These are phyloP conservation scores for Akebia trifoliata DNA, from an alignment of 164 flowering plant species.

Conservation along the genomic window DNA sequence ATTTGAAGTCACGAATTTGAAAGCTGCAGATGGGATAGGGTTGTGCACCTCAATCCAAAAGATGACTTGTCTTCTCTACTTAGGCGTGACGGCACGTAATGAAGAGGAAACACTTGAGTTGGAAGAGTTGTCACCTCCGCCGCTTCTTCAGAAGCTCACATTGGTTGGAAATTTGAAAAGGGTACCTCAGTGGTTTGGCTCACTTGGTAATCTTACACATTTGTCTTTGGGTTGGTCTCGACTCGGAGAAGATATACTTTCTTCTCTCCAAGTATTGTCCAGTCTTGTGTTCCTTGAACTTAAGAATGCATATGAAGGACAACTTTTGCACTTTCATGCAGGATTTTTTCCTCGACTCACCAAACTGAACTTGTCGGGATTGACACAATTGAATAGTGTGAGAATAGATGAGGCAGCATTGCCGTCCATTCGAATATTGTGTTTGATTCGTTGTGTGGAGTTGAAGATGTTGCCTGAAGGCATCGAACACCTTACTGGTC, in stretches of 20 bases:
- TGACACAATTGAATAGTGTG: constrained; percentile 15
- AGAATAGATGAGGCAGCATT: constrained; percentile 30
- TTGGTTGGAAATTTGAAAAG: constrained; percentile 22
- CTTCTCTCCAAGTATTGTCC: constrained; percentile 20
- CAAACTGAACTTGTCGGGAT: constrained; percentile 20
- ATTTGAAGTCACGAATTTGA: constrained; percentile 26
- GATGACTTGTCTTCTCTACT: constrained; percentile 26
- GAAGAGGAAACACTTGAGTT: constrained; percentile 15
- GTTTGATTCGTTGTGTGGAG: constrained; percentile 18
- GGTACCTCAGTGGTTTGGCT: constrained; percentile 28
- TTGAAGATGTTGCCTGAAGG: constrained; percentile 31
- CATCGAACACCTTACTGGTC: constrained; percentile 27
- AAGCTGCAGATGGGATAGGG: constrained; percentile 11
- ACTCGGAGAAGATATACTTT: constrained; percentile 16
- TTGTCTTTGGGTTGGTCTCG: constrained; percentile 18
- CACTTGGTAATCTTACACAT: constrained; percentile 22
- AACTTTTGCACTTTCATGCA: constrained; percentile 17
- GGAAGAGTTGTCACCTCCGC: constrained; percentile 23
- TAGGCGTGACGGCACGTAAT: constrained; percentile 16
- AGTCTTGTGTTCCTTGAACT: constrained; percentile 28
- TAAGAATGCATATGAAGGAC: constrained; percentile 23
- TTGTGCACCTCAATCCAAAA: constrained; percentile 32
- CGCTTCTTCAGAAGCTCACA: constrained; percentile 26
- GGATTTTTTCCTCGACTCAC: constrained; percentile 30
- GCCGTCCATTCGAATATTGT: constrained; percentile 21